These are phyloP conservation scores for Houttuynia cordata DNA, from an alignment of 164 flowering plant genomes.

Conservation along the genomic window DNA sequence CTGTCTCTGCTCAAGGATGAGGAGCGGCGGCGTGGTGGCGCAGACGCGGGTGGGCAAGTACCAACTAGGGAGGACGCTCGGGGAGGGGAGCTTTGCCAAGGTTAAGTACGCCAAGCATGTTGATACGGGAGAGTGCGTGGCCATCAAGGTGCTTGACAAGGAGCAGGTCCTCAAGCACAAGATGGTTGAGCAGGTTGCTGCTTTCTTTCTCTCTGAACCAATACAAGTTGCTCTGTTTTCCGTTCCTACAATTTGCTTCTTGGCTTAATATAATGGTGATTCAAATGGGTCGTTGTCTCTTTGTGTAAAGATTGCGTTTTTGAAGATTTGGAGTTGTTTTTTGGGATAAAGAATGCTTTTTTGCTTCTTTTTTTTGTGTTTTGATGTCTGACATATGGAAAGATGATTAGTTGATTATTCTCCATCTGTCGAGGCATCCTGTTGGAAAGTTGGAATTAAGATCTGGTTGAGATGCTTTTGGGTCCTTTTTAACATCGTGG, in stretches of 20 bases:
- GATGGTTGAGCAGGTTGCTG: conserved; percentile 74
- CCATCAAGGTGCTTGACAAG: conserved; percentile 75
- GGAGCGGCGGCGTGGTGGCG: conserved; percentile 18
- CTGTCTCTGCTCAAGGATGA: no score
- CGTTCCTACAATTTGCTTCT: not conserved
- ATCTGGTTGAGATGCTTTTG: no score
- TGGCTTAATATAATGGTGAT: no score
- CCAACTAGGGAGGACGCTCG: conserved; percentile 72
- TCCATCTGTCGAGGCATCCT: no score
- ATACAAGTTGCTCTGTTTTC: not conserved
- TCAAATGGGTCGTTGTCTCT: no score
- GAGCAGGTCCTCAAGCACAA: conserved; percentile 56
- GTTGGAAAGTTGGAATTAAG: no score
- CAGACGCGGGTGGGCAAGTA: conserved; percentile 72
- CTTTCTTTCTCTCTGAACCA: not conserved
- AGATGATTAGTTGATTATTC: no score
- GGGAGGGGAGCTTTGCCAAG: conserved; percentile 92
- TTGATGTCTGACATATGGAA: no score
- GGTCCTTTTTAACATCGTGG: no score
- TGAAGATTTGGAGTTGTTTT: not conserved
- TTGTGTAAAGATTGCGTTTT: not conserved
- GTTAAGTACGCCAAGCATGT: conserved; percentile 69
- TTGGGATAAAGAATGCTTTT: not conserved
- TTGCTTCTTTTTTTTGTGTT: no score
- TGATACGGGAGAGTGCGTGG: conserved; percentile 47